Evolutionary conservation across 2,329 filamentous ascomycete species (phyloP).

Genomic region (Aspergillus fijiensis): DNA sequence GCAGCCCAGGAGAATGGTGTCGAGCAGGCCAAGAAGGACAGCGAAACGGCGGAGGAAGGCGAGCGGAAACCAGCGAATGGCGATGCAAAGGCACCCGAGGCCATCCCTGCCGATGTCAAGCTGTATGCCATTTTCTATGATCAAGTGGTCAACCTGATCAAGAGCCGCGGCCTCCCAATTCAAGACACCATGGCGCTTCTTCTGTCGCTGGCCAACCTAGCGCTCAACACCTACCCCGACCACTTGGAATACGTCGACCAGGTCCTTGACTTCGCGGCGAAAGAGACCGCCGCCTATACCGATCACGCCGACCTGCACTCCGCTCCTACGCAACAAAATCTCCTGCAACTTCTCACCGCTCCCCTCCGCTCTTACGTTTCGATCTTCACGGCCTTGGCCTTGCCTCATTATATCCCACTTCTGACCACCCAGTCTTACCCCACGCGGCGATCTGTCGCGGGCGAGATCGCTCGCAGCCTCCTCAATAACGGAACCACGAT

Average conservation of each 20-base stretch:
- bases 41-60: slow-evolving; percentile 29
- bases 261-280: slow-evolving; percentile 81
- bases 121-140: slow-evolving; percentile 97
- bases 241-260: slow-evolving; percentile 93
- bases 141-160: slow-evolving; percentile 90
- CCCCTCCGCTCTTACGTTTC: slow-evolving; percentile 88
- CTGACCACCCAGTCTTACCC: slow-evolving; percentile 90
- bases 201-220: slow-evolving; percentile 90
- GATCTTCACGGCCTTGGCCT: slow-evolving; percentile 90
- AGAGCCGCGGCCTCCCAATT: slow-evolving; percentile 84
- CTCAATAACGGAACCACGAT: slow-evolving; percentile 80
- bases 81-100: slow-evolving; percentile 36
- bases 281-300: slow-evolving; percentile 82
- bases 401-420: slow-evolving; percentile 88
- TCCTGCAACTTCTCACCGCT: slow-evolving; percentile 85
- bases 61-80: slow-evolving; percentile 33
- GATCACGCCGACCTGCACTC: slow-evolving; percentile 97
- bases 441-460: slow-evolving; percentile 84
- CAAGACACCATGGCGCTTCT: slow-evolving; percentile 92
- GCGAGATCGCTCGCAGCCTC: slow-evolving; percentile 80
- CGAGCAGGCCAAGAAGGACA: slow-evolving; percentile 33
- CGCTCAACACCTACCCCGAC: slow-evolving; percentile 93
- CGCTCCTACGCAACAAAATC: slow-evolving; percentile 78
- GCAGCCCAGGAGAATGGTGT: slow-evolving; percentile 38
- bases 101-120: slow-evolving; percentile 65